Conservation (phyloP, 331 rosid species). For the Dryas integrifolia region DNA sequence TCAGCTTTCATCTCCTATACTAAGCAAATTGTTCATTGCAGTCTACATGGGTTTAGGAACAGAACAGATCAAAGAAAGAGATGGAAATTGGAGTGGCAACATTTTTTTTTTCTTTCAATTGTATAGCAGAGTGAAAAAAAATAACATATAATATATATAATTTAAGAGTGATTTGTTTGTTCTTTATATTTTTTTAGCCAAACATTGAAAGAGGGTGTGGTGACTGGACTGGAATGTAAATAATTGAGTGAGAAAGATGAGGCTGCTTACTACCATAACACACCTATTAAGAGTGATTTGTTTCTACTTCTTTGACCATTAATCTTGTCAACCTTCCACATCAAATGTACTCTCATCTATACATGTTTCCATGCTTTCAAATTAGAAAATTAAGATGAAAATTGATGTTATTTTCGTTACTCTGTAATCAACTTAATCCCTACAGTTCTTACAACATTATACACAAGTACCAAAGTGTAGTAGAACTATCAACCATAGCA, state of each 20-base stretch:
- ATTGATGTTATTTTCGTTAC: too few relatives aligned
- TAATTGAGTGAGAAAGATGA: too few relatives aligned
- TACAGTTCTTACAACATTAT: not conserved
- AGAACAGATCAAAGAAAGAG: not conserved
- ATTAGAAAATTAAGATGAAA: too few relatives aligned
- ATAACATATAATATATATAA: not conserved
- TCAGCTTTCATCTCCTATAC: conserved; percentile 18
- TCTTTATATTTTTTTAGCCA: not conserved
- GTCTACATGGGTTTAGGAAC: not conserved
- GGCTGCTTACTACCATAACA: too few relatives aligned
- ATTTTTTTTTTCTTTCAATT: not conserved
- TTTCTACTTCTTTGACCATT: not conserved
- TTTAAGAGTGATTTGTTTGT: conserved; percentile 4
- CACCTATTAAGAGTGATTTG: not conserved
- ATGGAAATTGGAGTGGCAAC: not conserved
- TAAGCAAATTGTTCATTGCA: conserved; percentile 11
- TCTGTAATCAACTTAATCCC: too few relatives aligned
- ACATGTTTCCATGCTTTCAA: too few relatives aligned
- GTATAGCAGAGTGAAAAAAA: conserved; percentile 1
- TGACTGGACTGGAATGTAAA: too few relatives aligned
- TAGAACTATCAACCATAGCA: not conserved
- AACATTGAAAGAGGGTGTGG: too few relatives aligned
- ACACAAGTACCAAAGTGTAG: not conserved
- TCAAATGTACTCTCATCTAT: not conserved
- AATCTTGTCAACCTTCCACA: not conserved